phyloP scores from a whole-genome alignment of 2,329 filamentous ascomycete species.

The Xylariaceae sp. region DNA sequence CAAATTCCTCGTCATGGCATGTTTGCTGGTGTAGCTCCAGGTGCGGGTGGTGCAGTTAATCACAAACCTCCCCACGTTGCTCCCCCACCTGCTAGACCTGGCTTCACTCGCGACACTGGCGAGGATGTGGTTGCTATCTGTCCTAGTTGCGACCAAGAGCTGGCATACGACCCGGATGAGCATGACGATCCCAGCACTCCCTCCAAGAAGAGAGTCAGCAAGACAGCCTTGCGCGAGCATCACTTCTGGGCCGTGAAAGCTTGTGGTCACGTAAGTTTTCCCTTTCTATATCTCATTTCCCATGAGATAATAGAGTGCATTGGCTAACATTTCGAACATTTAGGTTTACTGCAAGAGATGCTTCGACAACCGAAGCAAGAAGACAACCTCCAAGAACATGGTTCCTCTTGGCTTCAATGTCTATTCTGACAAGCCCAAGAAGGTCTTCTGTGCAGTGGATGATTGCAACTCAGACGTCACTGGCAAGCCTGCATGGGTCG shows the following conservation, averaged over 20 bases:
- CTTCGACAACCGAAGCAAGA: slow-evolving; percentile 49
- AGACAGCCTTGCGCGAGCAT: slow-evolving; percentile 61
- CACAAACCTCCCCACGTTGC: slow-evolving; percentile 56
- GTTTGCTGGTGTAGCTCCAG: neutral
- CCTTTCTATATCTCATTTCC: neutral
- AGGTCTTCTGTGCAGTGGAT: slow-evolving; percentile 54
- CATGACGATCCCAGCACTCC: slow-evolving; percentile 33
- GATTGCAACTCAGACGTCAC: slow-evolving; percentile 52
- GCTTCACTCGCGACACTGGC: slow-evolving; percentile 74
- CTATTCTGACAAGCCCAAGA: slow-evolving; percentile 26
- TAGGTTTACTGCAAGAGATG: slow-evolving; percentile 62
- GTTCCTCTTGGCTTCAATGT: slow-evolving; percentile 37
- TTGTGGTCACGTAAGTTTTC: slow-evolving; percentile 76
- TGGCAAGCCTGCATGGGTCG: slow-evolving; percentile 56
- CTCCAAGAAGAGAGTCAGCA: slow-evolving; percentile 40
- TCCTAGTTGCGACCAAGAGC: slow-evolving; percentile 79
- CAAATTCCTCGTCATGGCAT: slow-evolving; percentile 2
- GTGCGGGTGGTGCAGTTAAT: slow-evolving; percentile 12
- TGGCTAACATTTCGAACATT: slow-evolving; percentile 4
- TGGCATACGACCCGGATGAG: slow-evolving; percentile 63
- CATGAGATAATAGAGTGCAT: too few relatives aligned
- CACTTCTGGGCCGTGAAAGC: slow-evolving; percentile 89
- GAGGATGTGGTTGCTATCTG: slow-evolving; percentile 75
- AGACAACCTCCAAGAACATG: slow-evolving; percentile 33
- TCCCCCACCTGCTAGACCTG: slow-evolving; percentile 62